Base-by-base conservation (phyloP, 2,329 filamentous ascomycete genomes). In the Leptographium flavum region DNA sequence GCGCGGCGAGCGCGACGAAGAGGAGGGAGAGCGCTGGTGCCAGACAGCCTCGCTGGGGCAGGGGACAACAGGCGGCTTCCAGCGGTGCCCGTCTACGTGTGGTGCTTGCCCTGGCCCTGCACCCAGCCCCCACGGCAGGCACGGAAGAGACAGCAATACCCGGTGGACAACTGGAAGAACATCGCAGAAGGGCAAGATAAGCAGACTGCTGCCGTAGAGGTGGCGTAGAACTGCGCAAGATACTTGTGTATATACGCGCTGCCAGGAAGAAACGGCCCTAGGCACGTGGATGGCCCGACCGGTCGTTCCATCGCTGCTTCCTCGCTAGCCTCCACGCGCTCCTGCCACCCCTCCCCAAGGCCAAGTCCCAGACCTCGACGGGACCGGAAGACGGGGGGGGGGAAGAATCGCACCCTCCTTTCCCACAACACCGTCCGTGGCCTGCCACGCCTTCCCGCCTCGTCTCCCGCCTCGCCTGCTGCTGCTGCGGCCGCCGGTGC, bases 1-100 rank as follows among this genome's bases (percentile, higher is more conserved):
- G 13, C 7, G 23, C 37, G 37, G 23, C 28, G n/a, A n/a, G n/a
- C n/a, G 36, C 25, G 33, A 36, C 19, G 27, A 11, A 9, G 27
- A 9, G 27, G 27, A 28, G 8, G 13, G 27, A 11, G 27, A 28
- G 17, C 14, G 47, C 32, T n/a, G n/a, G n/a, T n/a, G n/a, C n/a
- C n/a, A n/a, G n/a, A n/a, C n/a, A n/a, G n/a, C n/a, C n/a, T n/a
- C n/a, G n/a, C n/a, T n/a, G n/a, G n/a, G n/a, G n/a, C n/a, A n/a
- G n/a, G n/a, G n/a, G n/a, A n/a, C n/a, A n/a, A n/a, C n/a, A n/a
- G n/a, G n/a, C n/a, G n/a, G n/a, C n/a, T 45, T 37, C 51, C 51
- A 53, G 37, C 50, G 47, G 39, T 28, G 45, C 42, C 25, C 15
- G 38, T 50, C 51, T 49, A 53, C 51, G 51, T 53, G 51, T n/a